Base-by-base conservation (phyloP, 805 yeast genomes). In the Brettanomyces nanus region DNA sequence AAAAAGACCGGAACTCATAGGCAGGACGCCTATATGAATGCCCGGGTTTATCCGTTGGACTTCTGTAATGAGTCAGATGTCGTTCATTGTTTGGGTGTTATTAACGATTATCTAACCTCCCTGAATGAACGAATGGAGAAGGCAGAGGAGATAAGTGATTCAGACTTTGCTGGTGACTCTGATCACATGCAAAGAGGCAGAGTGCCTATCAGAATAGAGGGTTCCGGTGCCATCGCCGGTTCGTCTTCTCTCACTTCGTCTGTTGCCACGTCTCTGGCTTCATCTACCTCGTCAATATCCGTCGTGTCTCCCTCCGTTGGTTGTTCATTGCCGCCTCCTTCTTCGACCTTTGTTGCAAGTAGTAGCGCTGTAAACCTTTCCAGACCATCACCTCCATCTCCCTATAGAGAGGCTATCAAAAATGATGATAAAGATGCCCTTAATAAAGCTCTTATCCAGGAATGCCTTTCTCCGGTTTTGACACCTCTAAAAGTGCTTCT, bases 11-110 rank as follows among this genome's bases (percentile, higher is more conserved):
- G 83, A 5, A 73, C 83, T 0, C 56, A 59, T 37, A 71, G 72
- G 35, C 82, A 78, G 49, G 62, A 64, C 19, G 56, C 67, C n/a
- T 80, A 75, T 46, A 62, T 86, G 39, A 58, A 69, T 21, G 72
- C 90, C 1, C 75, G 90, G 49, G 76, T 87, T 23, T 66, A 73
- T 43, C 84, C 89, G 4, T 65, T 84, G 35, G 79, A 85, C 2
- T 87, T 89, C 60, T 84, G 94, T 9, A 76, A 81, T 50, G 92
- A 81, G 39, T 41, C 64, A 2, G 85, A 77, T 13, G 66, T 84
- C 17, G 61, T 73, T 13, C 64, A 64, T 18, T 68, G 73, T 29
- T 63, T 87, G 50, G 65, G 69, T 15, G 45, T 58, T 10, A 73
- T 82, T 43, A 75, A 77, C 48, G 61, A 58, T 4, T 67, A 69